These are phyloP conservation scores for Mucor piriformis DNA, from an alignment of 371 early-diverging fungal genomes.

Conservation along the genomic window DNA sequence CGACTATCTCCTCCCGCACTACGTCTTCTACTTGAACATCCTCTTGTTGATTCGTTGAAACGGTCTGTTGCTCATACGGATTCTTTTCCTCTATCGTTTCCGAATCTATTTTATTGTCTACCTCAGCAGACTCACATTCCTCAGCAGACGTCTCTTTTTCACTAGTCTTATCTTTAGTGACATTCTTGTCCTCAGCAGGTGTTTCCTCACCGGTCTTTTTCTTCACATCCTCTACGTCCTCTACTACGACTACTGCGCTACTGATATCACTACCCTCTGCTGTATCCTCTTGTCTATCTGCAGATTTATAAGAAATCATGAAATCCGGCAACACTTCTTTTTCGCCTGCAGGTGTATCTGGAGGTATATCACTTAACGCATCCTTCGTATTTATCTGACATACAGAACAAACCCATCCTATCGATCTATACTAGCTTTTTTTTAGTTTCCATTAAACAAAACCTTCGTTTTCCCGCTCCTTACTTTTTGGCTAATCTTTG, in stretches of 20 bases:
- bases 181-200: background rate
- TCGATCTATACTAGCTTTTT: slow-evolving; percentile 20
- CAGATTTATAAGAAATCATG: slow-evolving; percentile 21
- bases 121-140: too few relatives aligned
- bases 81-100: background rate
- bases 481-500: slow-evolving; percentile 64
- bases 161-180: background rate
- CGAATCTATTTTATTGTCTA: too few relatives aligned
- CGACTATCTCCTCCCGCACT: background rate
- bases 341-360: background rate
- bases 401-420: slow-evolving; percentile 32
- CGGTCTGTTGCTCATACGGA: background rate
- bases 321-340: slow-evolving; percentile 27
- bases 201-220: too few relatives aligned
- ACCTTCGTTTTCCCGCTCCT: background rate
- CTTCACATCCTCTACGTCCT: too few relatives aligned
- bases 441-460: background rate
- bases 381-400: slow-evolving; percentile 31
- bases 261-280: background rate
- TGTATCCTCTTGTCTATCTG: background rate
- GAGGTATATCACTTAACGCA: slow-evolving; percentile 26
- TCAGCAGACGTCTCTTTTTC: too few relatives aligned
- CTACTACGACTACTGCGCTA: background rate
- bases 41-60: background rate
- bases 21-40: background rate